phyloP scores from a whole-genome alignment of 768 basidiomycete species.

The Neoboletus magnificus region DNA sequence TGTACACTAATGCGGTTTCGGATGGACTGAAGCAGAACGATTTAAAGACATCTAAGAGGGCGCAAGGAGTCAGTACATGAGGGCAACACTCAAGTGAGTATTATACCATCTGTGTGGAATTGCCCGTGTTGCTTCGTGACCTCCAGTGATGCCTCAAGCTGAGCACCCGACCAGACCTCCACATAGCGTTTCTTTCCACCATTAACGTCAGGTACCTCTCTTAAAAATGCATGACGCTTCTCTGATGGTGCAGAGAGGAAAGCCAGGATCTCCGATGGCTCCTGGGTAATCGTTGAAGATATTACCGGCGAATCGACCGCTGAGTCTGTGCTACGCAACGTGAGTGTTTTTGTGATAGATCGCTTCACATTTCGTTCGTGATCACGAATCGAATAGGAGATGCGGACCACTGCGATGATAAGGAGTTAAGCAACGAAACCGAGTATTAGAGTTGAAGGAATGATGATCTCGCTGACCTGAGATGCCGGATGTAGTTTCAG shows the following conservation, averaged over 20 bases:
- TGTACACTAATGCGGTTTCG: conserved; percentile 53
- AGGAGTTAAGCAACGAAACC: no score
- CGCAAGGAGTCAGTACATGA: neutral
- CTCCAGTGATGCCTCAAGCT: conserved; percentile 46
- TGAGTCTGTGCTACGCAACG: conserved; percentile 20
- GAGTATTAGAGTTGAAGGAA: neutral
- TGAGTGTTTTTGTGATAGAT: conserved; percentile 32
- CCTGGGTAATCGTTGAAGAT: conserved; percentile 15
- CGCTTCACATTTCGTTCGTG: conserved; percentile 49
- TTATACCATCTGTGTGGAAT: conserved; percentile 60
- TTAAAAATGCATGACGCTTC: conserved; percentile 44
- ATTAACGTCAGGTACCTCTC: conserved; percentile 29
- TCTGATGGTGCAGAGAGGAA: conserved; percentile 43
- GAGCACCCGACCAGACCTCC: conserved; percentile 53
- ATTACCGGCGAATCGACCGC: conserved; percentile 5
- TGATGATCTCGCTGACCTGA: conserved; percentile 13
- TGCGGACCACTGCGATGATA: conserved; percentile 35
- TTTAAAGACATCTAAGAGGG: conserved; percentile 46
- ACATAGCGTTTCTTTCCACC: conserved; percentile 46
- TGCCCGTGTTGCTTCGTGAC: conserved; percentile 56
- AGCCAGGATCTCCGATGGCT: conserved; percentile 37
- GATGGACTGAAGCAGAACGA: conserved; percentile 53
- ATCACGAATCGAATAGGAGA: conserved; percentile 48
- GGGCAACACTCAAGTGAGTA: neutral
- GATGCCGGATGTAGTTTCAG: conserved; percentile 6